Conservation (phyloP, 176 grass and related monocot species). For the Aegilops longissima region DNA sequence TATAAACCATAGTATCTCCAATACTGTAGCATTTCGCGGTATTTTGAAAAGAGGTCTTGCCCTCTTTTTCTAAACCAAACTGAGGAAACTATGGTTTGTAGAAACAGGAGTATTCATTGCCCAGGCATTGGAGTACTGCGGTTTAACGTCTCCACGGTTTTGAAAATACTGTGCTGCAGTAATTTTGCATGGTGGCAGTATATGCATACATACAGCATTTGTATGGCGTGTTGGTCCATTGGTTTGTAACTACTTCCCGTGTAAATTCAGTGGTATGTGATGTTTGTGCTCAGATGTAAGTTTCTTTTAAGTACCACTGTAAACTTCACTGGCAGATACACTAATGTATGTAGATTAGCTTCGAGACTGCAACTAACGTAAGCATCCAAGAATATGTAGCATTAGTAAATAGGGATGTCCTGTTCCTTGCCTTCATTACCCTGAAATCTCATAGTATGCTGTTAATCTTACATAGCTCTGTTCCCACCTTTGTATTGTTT, state of each 20-base stretch:
- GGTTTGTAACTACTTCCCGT: background rate
- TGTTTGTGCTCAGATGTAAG: background rate
- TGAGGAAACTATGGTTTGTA: background rate
- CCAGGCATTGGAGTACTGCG: background rate
- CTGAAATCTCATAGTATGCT: slow-evolving; percentile 6
- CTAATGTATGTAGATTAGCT: slow-evolving; percentile 1
- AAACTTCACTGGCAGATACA: background rate
- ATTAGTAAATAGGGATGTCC: slow-evolving; percentile 8
- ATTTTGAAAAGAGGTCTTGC: background rate
- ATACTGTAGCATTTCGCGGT: background rate
- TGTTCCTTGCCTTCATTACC: background rate
- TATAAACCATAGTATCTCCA: background rate
- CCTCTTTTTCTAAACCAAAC: background rate
- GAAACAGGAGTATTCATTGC: background rate
- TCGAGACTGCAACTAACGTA: background rate
- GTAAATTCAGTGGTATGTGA: slow-evolving; percentile 3
- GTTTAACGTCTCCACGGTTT: background rate
- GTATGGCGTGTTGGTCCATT: background rate
- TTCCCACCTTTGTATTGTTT: slow-evolving; percentile 13
- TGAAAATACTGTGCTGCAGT: background rate
- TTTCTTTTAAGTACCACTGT: background rate
- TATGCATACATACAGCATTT: slow-evolving; percentile 7
- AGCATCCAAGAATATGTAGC: background rate
- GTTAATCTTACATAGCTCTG: background rate
- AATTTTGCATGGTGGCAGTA: background rate